Percentiles rank a stretch among this genome's conserved stretches.
These are phyloP conservation scores for Aspergillus saccharolyticus DNA, from an alignment of 495 filamentous ascomycete genomes.

Conservation along the genomic window DNA sequence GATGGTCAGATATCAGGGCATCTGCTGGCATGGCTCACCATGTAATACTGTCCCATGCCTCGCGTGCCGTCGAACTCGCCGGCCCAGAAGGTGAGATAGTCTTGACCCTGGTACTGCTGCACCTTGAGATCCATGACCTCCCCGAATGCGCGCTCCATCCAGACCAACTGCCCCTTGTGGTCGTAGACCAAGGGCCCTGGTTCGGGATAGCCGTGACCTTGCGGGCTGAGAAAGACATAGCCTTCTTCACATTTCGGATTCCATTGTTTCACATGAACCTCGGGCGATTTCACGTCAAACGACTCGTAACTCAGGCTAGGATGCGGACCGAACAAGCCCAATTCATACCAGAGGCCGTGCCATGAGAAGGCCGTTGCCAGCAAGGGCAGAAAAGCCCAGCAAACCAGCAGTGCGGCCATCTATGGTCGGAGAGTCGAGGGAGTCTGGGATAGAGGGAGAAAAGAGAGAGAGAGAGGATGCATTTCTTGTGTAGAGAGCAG, in stretches of 20 bases:
- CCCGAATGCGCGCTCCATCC: conserved; percentile 21
- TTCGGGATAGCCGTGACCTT: conserved; percentile 19
- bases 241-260: conserved; percentile 24
- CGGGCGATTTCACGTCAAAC: conserved; percentile 16
- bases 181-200: conserved; percentile 28
- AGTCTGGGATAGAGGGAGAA: background rate
- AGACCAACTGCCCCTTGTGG: conserved; percentile 26
- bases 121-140: conserved; percentile 30
- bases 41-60: conserved; percentile 41
- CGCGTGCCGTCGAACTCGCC: conserved; percentile 30
- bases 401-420: conserved; percentile 4
- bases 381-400: conserved; percentile 2
- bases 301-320: conserved; percentile 8
- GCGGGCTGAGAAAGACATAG: conserved; percentile 28
- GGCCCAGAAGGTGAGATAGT: conserved; percentile 41
- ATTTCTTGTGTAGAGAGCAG: too few species aligned
- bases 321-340: conserved; percentile 12
- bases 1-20: background rate
- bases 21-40: conserved; percentile 30
- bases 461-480: background rate
- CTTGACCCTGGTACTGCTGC: conserved; percentile 27
- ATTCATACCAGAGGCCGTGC: conserved; percentile 10
- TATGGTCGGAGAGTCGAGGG: background rate
- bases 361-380: conserved; percentile 10
- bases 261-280: conserved; percentile 23